Conservation (phyloP, 2,329 filamentous ascomycete genomes). For the Magnaporthiopsis rhizophila region DNA sequence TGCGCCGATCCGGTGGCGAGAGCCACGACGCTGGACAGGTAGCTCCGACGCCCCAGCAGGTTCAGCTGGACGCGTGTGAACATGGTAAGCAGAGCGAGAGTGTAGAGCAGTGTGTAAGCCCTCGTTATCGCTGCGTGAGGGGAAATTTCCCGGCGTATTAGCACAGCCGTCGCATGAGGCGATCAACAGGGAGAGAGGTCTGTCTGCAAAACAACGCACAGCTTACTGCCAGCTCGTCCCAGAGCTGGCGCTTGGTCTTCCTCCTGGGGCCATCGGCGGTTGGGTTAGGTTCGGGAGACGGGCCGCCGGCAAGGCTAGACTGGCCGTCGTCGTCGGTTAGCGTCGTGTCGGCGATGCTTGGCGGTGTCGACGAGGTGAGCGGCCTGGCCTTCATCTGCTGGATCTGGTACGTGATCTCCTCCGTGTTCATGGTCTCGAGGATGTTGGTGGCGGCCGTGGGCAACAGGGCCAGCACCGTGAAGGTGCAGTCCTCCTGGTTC, state of each 20-base stretch:
- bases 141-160: too few relatives aligned
- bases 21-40: slow-evolving; percentile 90
- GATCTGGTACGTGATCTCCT: slow-evolving; percentile 85
- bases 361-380: slow-evolving; percentile 38
- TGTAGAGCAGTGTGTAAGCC: slow-evolving; percentile 87
- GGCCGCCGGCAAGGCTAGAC: slow-evolving; percentile 30
- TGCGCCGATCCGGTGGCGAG: slow-evolving; percentile 69
- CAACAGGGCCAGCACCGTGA: slow-evolving; percentile 90
- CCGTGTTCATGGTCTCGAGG: slow-evolving; percentile 78
- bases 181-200: background rate
- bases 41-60: slow-evolving; percentile 88
- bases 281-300: slow-evolving; percentile 6
- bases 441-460: slow-evolving; percentile 89
- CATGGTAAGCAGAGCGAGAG: slow-evolving; percentile 78
- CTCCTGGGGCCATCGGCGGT: slow-evolving; percentile 18
- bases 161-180: background rate
- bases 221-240: slow-evolving; percentile 95
- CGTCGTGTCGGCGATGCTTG: slow-evolving; percentile 60
- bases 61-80: slow-evolving; percentile 95
- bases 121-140: slow-evolving; percentile 66
- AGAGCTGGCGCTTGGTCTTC: slow-evolving; percentile 86
- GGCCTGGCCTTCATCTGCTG: slow-evolving; percentile 71
- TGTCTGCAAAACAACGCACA: slow-evolving; percentile 46
- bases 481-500: slow-evolving; percentile 98
- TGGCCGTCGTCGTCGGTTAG: slow-evolving; percentile 75